Base-by-base conservation (phyloP, 495 filamentous ascomycete species). In the Paragyromitra xinjiangensis region DNA sequence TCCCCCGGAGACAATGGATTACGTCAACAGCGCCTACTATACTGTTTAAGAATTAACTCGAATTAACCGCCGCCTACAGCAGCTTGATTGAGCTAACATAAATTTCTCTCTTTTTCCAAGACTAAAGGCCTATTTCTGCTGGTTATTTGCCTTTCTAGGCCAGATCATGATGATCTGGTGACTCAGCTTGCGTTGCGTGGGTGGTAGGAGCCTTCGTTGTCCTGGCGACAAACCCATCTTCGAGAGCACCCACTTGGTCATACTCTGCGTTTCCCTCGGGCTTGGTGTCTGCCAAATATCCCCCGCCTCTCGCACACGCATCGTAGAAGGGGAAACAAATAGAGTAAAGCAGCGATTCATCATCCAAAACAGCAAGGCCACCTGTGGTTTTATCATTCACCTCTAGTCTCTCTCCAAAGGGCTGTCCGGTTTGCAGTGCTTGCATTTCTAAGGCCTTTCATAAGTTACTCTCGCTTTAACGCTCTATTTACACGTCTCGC, bases 221-320 rank as follows among this genome's bases (percentile, higher is more conserved):
- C 77, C 77, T 66, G 77, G 77, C 77, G 77, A 79, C 77, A 79
- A 72, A 72, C 77, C 67, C 66, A 45, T 71, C 68, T 76, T 71
- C 45, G 22, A 59, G 55, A 63, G 58, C 75, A 77, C 51, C 53
- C 45, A n/a, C 63, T 71, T 44, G 70, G 39, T 48, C 50, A 26
- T 62, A 56, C 71, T 55, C 64, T 55, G 73, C 69, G 48, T 75
- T 69, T 75, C 64, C 26, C 62, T 69, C 34, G 51, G 70, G 40
- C 19, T 42, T 51, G 44, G 64, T 24, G 45, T 64, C 64, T 59
- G 63, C 55, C 44, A 70, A 69, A 70, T 75, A 48, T 55, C 51
- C 73, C 73, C 73, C 73, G 61, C 72, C 74, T 75, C 71, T 78
- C 71, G 26, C 69, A 45, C 22, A 69, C 65, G 58, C 65, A 79